Evolutionary conservation across 257 asterid genomes (phyloP).

Genomic region (Sherardia arvensis): DNA sequence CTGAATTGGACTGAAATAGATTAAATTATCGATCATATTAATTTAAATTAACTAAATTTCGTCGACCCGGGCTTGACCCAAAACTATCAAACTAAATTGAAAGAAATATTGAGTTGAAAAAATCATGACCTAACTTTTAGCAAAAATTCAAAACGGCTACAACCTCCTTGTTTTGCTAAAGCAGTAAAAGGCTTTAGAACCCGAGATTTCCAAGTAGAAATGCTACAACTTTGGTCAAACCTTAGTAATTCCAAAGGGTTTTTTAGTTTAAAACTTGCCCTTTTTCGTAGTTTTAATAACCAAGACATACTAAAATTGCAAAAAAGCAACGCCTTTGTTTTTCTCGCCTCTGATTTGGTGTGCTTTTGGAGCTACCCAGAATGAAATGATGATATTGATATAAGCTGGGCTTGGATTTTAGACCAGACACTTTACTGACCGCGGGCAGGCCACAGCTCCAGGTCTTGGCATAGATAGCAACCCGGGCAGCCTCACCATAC

Average conservation of each 20-base stretch:
- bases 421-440: slow-evolving; percentile 29
- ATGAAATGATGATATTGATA: slow-evolving; percentile 12
- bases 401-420: slow-evolving; percentile 28
- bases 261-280: no score
- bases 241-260: not conserved
- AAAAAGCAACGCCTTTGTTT: not conserved
- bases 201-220: not conserved
- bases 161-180: not conserved
- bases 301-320: not conserved
- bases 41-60: no score
- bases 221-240: not conserved
- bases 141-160: not conserved
- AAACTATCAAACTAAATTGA: no score
- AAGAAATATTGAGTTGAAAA: no score
- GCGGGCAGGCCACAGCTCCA: slow-evolving; percentile 21
- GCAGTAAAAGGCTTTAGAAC: not conserved
- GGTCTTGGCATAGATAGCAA: not conserved
- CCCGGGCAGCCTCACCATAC: slow-evolving; percentile 24
- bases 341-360: not conserved
- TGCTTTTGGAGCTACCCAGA: slow-evolving; percentile 8
- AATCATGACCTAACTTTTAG: no score
- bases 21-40: no score
- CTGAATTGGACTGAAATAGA: no score
- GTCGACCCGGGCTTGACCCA: no score
- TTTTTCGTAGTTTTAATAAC: slow-evolving; percentile 3